A percentile compares a stretch with the other conserved stretches of the same genome.
phyloP scores from a whole-genome alignment of 306 rosid species.

The Boehmeria nivea region DNA sequence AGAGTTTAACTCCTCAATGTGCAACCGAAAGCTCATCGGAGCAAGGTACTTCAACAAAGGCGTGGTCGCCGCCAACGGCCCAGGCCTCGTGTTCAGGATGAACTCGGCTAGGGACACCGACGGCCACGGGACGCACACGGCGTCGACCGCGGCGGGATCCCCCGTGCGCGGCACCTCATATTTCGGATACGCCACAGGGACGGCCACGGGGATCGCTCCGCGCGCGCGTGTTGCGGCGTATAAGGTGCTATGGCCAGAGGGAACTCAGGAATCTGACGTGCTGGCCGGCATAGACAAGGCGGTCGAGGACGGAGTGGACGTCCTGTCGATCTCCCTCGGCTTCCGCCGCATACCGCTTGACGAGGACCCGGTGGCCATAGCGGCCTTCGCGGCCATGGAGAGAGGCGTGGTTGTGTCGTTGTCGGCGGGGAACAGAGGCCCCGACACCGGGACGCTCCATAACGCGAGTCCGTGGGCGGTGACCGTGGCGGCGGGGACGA shows the following conservation, averaged over 20 bases:
- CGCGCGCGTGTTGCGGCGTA: slow-evolving; percentile 20
- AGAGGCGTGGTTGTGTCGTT: slow-evolving; percentile 1
- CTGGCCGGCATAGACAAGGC: slow-evolving; percentile 10
- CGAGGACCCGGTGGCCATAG: slow-evolving; percentile 12
- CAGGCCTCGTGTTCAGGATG: slow-evolving; percentile 3
- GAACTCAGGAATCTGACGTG: neutral
- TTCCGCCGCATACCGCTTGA: neutral
- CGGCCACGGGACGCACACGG: slow-evolving; percentile 33
- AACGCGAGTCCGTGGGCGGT: slow-evolving; percentile 5
- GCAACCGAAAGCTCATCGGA: slow-evolving; percentile 29
- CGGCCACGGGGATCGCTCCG: slow-evolving; percentile 28
- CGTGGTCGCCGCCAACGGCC: slow-evolving; percentile 16
- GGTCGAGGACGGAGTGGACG: slow-evolving; percentile 10
- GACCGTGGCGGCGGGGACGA: slow-evolving; percentile 21
- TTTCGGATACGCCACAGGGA: slow-evolving; percentile 27
- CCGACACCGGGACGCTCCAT: neutral
- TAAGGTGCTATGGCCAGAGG: slow-evolving; percentile 20
- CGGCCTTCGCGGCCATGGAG: slow-evolving; percentile 8
- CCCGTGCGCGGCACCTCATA: slow-evolving; percentile 10
- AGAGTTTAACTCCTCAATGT: slow-evolving; percentile 23
- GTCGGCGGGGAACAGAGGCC: slow-evolving; percentile 9
- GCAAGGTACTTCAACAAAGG: slow-evolving; percentile 23
- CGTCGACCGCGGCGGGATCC: slow-evolving; percentile 25
- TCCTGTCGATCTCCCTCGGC: slow-evolving; percentile 9
- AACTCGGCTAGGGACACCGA: slow-evolving; percentile 24